phyloP scores from a whole-genome alignment of 2,329 filamentous ascomycete genomes.

The Aspergillus fructus region DNA sequence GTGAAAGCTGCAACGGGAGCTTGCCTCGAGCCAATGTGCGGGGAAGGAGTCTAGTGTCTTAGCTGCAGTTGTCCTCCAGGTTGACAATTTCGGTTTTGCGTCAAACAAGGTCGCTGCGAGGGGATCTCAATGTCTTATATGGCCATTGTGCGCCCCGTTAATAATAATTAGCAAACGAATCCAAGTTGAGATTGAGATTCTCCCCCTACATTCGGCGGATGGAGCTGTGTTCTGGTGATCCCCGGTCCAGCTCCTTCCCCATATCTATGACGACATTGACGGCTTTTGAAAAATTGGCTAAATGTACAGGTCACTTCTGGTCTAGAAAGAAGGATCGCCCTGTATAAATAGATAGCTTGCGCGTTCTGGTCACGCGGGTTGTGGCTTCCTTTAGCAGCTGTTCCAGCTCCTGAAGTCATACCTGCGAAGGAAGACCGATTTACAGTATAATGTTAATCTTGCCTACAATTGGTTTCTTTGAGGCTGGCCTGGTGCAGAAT shows the following conservation, averaged over 20 bases:
- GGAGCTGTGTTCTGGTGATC: neutral
- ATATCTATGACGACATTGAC: constrained; percentile 8
- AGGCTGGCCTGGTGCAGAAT: too few species aligned
- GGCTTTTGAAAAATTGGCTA: neutral
- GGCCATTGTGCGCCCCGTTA: neutral
- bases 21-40: constrained; percentile 15
- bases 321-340: neutral
- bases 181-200: neutral
- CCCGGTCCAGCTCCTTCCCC: neutral
- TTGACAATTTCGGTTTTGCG: neutral
- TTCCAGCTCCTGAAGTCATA: neutral
- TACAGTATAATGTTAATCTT: neutral
- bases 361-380: neutral
- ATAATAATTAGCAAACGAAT: neutral
- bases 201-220: neutral
- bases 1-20: constrained; percentile 16
- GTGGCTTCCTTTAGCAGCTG: neutral
- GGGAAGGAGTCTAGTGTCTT: constrained; percentile 18
- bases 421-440: neutral
- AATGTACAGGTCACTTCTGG: neutral
- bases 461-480: neutral
- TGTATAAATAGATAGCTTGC: neutral
- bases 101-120: neutral
- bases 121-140: constrained; percentile 1
- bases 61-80: neutral